Conservation (phyloP, 192 early-diverging fungal species). For the Endogone sp. region DNA sequence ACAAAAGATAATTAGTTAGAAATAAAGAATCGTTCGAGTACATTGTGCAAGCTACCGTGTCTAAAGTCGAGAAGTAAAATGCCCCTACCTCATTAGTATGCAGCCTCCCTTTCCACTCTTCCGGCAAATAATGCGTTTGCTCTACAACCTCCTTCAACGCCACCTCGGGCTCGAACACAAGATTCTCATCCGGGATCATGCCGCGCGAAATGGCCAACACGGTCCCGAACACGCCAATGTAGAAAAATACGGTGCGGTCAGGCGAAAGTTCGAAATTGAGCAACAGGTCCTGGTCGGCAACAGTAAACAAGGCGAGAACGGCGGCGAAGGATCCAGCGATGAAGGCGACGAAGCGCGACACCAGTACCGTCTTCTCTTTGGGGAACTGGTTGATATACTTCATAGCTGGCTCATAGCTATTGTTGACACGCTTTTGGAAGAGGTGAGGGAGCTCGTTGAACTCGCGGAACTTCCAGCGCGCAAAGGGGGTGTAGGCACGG, state of each 20-base stretch:
- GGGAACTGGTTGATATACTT: constrained; percentile 91
- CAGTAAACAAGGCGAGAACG: constrained; percentile 73
- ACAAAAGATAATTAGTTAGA: too few species aligned
- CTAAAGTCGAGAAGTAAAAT: too few species aligned
- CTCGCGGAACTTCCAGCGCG: constrained; percentile 92
- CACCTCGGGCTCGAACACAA: constrained; percentile 78
- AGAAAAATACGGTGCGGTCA: constrained; percentile 87
- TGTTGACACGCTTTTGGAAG: constrained; percentile 71
- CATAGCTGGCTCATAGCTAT: constrained; percentile 69
- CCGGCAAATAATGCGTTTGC: constrained; percentile 88
- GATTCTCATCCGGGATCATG: constrained; percentile 78
- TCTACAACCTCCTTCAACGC: constrained; percentile 75
- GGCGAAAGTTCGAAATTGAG: constrained; percentile 91
- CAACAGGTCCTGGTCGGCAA: constrained; percentile 84
- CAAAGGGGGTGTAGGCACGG: constrained; percentile 81
- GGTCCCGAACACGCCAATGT: constrained; percentile 85
- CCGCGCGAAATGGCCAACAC: constrained; percentile 76
- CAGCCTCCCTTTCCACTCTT: constrained; percentile 74
- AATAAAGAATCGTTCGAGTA: too few species aligned
- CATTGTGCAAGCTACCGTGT: too few species aligned
- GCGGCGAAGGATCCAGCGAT: constrained; percentile 86
- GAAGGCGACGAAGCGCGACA: constrained; percentile 86
- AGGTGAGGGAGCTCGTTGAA: constrained; percentile 97
- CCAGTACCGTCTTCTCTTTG: constrained; percentile 70
- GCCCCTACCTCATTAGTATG: constrained; percentile 79